These are phyloP conservation scores for Geotrichum reessii DNA, from an alignment of 1,139 yeast species.

Conservation along the genomic window DNA sequence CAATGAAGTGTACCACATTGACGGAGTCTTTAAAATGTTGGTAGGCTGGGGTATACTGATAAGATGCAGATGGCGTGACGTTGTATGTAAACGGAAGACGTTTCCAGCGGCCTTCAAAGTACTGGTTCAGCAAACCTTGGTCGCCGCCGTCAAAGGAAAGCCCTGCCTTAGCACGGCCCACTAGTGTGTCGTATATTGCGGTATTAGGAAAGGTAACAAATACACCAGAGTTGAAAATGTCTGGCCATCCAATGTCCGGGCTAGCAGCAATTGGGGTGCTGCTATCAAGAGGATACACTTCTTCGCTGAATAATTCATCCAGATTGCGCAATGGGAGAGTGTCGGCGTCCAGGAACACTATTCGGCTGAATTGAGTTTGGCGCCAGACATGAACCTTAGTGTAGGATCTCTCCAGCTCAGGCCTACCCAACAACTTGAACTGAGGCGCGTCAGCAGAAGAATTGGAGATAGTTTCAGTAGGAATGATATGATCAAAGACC, in stretches of 20 bases:
- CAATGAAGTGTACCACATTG: slow-evolving; percentile 74
- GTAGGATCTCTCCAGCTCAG: slow-evolving; percentile 66
- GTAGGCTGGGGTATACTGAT: slow-evolving; percentile 77
- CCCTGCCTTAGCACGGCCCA: slow-evolving; percentile 33
- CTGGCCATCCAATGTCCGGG: slow-evolving; percentile 97
- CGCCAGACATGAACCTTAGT: slow-evolving; percentile 74
- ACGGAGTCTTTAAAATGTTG: slow-evolving; percentile 52
- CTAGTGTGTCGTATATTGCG: slow-evolving; percentile 43
- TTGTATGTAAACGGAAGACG: slow-evolving; percentile 76
- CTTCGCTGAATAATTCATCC: slow-evolving; percentile 40
- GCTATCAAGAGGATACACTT: slow-evolving; percentile 23
- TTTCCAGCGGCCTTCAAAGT: slow-evolving; percentile 59
- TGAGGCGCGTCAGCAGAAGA: slow-evolving; percentile 33
- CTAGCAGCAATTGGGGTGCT: slow-evolving; percentile 46
- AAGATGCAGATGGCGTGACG: slow-evolving; percentile 77
- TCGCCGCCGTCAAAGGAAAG: slow-evolving; percentile 90
- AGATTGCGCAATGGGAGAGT: slow-evolving; percentile 54
- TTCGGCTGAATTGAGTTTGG: slow-evolving; percentile 50
- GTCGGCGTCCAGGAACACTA: slow-evolving; percentile 80
- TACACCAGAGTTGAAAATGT: slow-evolving; percentile 86
- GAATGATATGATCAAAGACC: slow-evolving; percentile 34
- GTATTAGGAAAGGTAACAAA: slow-evolving; percentile 59
- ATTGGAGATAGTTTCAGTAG: slow-evolving; percentile 32
- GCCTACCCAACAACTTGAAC: slow-evolving; percentile 52
- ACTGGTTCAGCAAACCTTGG: slow-evolving; percentile 85